These are phyloP conservation scores for Alternaria atra DNA, from an alignment of 2,329 filamentous ascomycete genomes.

Conservation along the genomic window DNA sequence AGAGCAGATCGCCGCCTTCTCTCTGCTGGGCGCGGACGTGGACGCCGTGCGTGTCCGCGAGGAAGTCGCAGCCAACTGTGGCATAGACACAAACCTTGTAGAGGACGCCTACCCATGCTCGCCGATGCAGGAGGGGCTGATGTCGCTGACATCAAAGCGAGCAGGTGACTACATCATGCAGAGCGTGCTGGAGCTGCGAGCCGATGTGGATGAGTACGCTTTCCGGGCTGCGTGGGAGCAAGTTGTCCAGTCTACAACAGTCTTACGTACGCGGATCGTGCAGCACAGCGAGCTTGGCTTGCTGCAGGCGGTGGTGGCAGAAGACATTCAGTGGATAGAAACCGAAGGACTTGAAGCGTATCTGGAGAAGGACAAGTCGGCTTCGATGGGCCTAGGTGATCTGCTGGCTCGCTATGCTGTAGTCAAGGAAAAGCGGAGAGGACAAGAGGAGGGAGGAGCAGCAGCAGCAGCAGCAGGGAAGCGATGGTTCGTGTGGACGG, in stretches of 20 bases:
- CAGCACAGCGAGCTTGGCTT: neutral
- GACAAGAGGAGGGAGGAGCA: too few species aligned
- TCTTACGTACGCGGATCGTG: conserved; percentile 53
- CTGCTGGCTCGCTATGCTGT: neutral
- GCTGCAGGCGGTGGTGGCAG: neutral
- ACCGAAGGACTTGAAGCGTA: neutral
- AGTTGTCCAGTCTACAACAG: conserved; percentile 51
- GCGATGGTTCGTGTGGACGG: neutral
- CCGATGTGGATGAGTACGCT: neutral
- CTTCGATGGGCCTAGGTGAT: neutral
- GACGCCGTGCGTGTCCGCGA: too few species aligned
- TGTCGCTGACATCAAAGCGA: conserved; percentile 63
- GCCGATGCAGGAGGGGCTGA: conserved; percentile 61
- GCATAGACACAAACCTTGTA: neutral
- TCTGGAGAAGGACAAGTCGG: neutral
- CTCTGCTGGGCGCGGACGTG: neutral
- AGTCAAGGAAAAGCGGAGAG: too few species aligned
- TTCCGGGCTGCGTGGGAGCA: conserved; percentile 55
- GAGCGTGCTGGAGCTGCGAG: conserved; percentile 41
- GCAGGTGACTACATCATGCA: conserved; percentile 64
- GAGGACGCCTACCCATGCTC: conserved; percentile 6
- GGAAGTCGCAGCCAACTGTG: neutral
- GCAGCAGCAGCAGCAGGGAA: too few species aligned
- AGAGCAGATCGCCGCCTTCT: too few species aligned
- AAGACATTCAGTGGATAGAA: neutral